A percentile compares a stretch with the other conserved stretches of the same genome.
Conservation (phyloP, 345 rosid genomes). For the Salix caprea region DNA sequence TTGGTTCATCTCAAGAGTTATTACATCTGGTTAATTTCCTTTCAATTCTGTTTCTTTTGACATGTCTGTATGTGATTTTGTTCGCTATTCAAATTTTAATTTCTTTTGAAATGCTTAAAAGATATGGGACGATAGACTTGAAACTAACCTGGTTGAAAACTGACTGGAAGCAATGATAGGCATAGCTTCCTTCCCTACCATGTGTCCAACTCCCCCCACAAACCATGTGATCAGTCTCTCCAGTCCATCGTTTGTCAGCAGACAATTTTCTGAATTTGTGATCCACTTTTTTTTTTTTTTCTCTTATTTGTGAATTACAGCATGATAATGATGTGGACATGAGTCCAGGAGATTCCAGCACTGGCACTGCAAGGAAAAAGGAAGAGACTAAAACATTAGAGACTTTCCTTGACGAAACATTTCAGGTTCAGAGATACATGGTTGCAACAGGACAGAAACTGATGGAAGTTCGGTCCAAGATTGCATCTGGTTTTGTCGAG, state of each 20-base stretch:
- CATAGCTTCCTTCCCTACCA: background rate
- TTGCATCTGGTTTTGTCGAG: constrained; percentile 45
- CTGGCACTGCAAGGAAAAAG: constrained; percentile 25
- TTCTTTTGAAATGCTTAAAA: background rate
- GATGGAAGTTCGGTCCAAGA: constrained; percentile 70
- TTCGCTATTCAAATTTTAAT: background rate
- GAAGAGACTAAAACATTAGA: constrained; percentile 53
- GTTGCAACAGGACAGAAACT: constrained; percentile 86
- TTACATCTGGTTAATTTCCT: background rate
- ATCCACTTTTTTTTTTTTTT: background rate
- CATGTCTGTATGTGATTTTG: background rate
- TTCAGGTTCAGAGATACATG: constrained; percentile 76
- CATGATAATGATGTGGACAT: constrained; percentile 42
- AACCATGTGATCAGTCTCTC: background rate
- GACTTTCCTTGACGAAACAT: constrained; percentile 77
- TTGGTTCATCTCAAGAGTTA: background rate
- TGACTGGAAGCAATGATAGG: background rate
- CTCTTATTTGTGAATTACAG: constrained; percentile 31
- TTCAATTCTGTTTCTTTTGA: background rate
- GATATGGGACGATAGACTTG: too few relatives aligned
- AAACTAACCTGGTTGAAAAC: too few relatives aligned
- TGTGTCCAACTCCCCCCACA: background rate
- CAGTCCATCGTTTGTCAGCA: background rate
- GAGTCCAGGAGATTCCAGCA: constrained; percentile 23
- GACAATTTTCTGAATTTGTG: background rate